Conservation (phyloP, 768 basidiomycete species). For the Suillus clintonianus region DNA sequence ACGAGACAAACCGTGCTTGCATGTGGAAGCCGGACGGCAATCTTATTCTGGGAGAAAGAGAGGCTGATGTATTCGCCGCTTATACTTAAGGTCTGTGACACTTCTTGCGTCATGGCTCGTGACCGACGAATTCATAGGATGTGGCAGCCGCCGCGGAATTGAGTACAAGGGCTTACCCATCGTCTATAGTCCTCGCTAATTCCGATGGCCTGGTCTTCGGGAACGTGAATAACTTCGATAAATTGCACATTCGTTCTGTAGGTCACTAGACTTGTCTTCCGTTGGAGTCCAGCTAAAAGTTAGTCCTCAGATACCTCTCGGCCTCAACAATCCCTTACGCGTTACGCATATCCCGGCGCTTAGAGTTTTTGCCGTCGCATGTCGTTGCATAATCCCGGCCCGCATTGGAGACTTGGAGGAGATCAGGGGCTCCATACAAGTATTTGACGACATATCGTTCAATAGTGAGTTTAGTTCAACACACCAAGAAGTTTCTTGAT, state of each 20-base stretch:
- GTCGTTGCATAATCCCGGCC: slow-evolving; percentile 52
- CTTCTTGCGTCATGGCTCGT: slow-evolving; percentile 2
- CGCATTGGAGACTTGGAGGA: slow-evolving; percentile 52
- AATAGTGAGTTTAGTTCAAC: slow-evolving; percentile 45
- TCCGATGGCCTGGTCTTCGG: slow-evolving; percentile 63
- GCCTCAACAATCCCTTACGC: slow-evolving; percentile 67
- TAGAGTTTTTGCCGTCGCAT: slow-evolving; percentile 68
- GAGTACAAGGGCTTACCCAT: slow-evolving; percentile 47
- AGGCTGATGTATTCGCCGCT: slow-evolving; percentile 69
- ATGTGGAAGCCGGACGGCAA: slow-evolving; percentile 65
- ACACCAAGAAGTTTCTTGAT: neutral
- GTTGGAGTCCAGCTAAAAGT: slow-evolving; percentile 3
- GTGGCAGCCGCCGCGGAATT: slow-evolving; percentile 53
- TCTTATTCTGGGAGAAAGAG: slow-evolving; percentile 69
- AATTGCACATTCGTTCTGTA: slow-evolving; percentile 81
- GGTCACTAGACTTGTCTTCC: slow-evolving; percentile 16
- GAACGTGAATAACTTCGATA: slow-evolving; percentile 63
- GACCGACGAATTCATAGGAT: slow-evolving; percentile 38
- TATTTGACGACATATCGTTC: slow-evolving; percentile 68
- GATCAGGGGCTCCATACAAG: slow-evolving; percentile 57
- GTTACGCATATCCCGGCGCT: slow-evolving; percentile 60
- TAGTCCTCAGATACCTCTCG: slow-evolving; percentile 60
- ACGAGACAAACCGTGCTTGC: slow-evolving; percentile 65
- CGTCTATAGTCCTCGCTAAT: slow-evolving; percentile 62
- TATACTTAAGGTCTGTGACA: slow-evolving; percentile 57